A percentile compares a stretch with the other conserved stretches of the same genome.
phyloP scores from a whole-genome alignment of 371 early-diverging fungal genomes.

The Mucor irregularis region DNA sequence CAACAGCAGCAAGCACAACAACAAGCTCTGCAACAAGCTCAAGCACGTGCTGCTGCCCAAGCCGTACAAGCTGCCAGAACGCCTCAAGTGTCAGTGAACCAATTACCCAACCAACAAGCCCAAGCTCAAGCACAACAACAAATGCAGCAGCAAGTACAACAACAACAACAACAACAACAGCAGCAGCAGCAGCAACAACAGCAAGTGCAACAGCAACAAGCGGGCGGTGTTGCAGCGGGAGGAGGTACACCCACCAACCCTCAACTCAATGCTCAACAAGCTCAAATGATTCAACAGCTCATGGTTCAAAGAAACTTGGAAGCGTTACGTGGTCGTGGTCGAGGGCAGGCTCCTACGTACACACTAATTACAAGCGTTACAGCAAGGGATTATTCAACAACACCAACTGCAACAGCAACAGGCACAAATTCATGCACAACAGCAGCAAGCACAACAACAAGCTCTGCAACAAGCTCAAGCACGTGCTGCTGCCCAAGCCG shows the following conservation, averaged over 20 bases:
- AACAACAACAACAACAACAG: constrained; percentile 1
- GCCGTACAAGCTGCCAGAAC: constrained; percentile 20
- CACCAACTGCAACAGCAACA: constrained; percentile 44
- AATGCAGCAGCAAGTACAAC: constrained; percentile 14
- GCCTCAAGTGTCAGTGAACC: constrained; percentile 4
- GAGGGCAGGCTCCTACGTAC: constrained; percentile 21
- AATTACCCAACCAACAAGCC: constrained; percentile 10
- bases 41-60: constrained; percentile 20
- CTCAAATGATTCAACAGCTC: constrained; percentile 34
- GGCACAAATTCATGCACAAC: constrained; percentile 33
- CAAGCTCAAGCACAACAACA: constrained; percentile 27
- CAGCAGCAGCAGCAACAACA: too few species aligned
- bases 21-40: constrained; percentile 25
- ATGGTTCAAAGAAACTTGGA: constrained; percentile 32
- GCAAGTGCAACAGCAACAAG: constrained; percentile 13
- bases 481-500: constrained; percentile 19
- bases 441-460: constrained; percentile 27
- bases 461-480: constrained; percentile 27
- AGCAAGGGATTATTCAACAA: constrained; percentile 34
- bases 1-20: constrained; percentile 30
- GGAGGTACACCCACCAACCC: constrained; percentile 7
- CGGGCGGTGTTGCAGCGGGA: too few species aligned
- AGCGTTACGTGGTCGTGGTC: constrained; percentile 34
- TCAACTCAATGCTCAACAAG: constrained; percentile 33
- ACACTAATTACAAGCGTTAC: constrained; percentile 33